Percentiles rank a stretch among this genome's conserved stretches.
Conservation (phyloP, 257 asterid genomes). For the Salvia rosmarinus region DNA sequence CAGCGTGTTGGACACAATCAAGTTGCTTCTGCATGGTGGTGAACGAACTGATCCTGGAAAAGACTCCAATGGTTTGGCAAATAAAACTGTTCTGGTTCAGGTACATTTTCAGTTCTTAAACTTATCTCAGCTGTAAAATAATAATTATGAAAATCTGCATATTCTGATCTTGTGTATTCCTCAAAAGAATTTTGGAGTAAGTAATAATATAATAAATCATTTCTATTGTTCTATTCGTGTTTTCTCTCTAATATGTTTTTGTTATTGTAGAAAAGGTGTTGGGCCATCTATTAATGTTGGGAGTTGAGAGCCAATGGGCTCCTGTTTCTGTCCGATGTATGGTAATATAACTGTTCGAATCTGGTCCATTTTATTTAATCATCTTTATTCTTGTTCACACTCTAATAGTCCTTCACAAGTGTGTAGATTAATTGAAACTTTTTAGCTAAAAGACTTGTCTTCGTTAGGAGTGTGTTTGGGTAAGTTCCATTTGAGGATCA, state of each 20-base stretch:
- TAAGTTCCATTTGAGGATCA: background rate
- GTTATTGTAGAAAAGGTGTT: constrained; percentile 66
- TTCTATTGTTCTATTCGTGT: constrained; percentile 13
- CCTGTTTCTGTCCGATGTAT: constrained; percentile 89
- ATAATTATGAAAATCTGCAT: background rate
- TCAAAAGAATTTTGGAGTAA: background rate
- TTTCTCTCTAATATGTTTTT: constrained; percentile 27
- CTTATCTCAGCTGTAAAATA: constrained; percentile 26
- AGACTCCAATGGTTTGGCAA: constrained; percentile 63
- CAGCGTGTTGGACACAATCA: constrained; percentile 83
- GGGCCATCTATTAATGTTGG: constrained; percentile 89
- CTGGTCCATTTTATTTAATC: constrained; percentile 1
- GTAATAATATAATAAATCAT: background rate
- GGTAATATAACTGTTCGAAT: constrained; percentile 49
- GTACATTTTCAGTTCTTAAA: constrained; percentile 43
- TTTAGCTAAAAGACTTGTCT: background rate
- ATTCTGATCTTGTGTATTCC: constrained; percentile 6
- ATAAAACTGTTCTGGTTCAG: constrained; percentile 89
- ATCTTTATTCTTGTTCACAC: constrained; percentile 5
- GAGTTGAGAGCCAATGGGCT: constrained; percentile 99
- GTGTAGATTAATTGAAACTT: background rate
- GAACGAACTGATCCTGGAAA: constrained; percentile 70
- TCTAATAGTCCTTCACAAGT: constrained; percentile 8
- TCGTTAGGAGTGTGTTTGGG: background rate
- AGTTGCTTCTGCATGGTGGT: constrained; percentile 72